Evolutionary conservation across 2,329 filamentous ascomycete species (phyloP).

Genomic region (Alternaria brassicae): DNA sequence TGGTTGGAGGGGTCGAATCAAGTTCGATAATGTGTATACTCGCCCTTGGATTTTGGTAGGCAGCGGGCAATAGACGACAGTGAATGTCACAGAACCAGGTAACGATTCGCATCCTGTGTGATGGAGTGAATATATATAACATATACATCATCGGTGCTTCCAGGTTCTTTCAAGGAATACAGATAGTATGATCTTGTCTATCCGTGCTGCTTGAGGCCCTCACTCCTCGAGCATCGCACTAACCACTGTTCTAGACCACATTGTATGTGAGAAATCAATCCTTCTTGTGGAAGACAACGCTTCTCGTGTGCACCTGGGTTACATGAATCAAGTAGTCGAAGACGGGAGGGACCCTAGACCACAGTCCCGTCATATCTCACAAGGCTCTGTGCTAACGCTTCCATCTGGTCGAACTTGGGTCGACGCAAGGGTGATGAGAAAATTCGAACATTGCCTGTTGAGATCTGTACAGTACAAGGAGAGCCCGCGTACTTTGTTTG

Average conservation of each 20-base stretch:
- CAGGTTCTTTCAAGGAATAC: neutral
- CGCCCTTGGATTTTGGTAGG: neutral
- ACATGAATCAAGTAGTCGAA: neutral
- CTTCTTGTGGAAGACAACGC: neutral
- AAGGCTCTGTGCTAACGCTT: neutral
- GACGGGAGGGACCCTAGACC: neutral
- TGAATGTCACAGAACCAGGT: neutral
- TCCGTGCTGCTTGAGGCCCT: neutral
- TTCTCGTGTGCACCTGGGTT: neutral
- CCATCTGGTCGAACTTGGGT: neutral
- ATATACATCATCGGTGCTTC: neutral
- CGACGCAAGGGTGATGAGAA: neutral
- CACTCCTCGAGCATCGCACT: neutral
- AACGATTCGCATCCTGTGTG: neutral
- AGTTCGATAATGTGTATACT: neutral
- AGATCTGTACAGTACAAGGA: neutral
- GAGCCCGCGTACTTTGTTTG: neutral
- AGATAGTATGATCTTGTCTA: neutral
- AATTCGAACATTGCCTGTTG: neutral
- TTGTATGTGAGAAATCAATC: neutral
- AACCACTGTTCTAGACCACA: neutral
- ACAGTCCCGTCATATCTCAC: neutral
- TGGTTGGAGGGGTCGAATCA: constrained; percentile 50
- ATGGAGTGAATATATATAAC: neutral
- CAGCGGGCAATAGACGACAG: no score